These are phyloP conservation scores for Kalmusia sp. DNA, from an alignment of 2,329 filamentous ascomycete species.

Conservation along the genomic window DNA sequence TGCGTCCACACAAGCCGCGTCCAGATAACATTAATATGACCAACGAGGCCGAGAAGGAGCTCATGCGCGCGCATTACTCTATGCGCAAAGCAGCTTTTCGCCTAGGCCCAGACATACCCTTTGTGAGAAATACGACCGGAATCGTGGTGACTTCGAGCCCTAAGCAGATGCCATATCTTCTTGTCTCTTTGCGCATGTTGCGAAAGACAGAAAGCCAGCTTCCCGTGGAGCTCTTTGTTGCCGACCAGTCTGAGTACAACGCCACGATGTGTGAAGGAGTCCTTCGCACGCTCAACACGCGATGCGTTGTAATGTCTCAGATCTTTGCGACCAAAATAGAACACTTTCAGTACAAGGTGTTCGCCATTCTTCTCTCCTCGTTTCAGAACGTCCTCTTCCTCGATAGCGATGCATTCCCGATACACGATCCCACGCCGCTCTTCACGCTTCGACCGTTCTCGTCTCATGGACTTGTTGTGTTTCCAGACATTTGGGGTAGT, in stretches of 20 bases:
- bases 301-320: slow-evolving; percentile 45
- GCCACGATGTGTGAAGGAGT: slow-evolving; percentile 46
- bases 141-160: slow-evolving; percentile 60
- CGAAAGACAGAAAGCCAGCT: slow-evolving; percentile 58
- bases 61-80: slow-evolving; percentile 26
- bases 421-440: slow-evolving; percentile 53
- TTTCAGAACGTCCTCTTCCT: slow-evolving; percentile 67
- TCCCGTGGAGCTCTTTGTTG: slow-evolving; percentile 56
- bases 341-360: slow-evolving; percentile 63
- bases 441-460: slow-evolving; percentile 61
- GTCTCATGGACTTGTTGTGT: slow-evolving; percentile 61
- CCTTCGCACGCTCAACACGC: slow-evolving; percentile 48
- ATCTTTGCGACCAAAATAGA: slow-evolving; percentile 23
- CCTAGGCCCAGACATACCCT: slow-evolving; percentile 42
- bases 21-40: too few relatives aligned
- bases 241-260: slow-evolving; percentile 46
- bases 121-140: slow-evolving; percentile 52
- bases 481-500: slow-evolving; percentile 63
- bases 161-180: slow-evolving; percentile 57
- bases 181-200: slow-evolving; percentile 60
- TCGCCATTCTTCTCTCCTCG: slow-evolving; percentile 64
- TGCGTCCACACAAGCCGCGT: too few relatives aligned
- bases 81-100: slow-evolving; percentile 27
- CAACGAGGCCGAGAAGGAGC: slow-evolving; percentile 22
- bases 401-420: slow-evolving; percentile 64